phyloP scores from a whole-genome alignment of 140 eudicot species.

The Senecio squalidus region DNA sequence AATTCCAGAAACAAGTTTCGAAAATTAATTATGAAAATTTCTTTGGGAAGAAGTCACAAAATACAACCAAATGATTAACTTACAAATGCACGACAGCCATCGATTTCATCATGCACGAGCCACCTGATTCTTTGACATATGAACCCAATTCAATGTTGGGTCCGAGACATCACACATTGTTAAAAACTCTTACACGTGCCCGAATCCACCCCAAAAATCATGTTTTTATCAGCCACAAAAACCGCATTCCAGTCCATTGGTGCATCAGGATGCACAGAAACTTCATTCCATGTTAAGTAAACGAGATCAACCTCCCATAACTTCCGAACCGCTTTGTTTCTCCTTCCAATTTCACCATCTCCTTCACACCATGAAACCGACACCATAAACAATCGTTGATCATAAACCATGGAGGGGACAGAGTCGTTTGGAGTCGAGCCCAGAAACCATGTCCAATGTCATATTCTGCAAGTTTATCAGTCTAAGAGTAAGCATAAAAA shows the following conservation, averaged over 20 bases:
- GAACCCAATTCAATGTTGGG: constrained; percentile 48
- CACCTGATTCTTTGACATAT: constrained; percentile 70
- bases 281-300: constrained; percentile 45
- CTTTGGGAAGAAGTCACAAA: too few species aligned
- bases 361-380: constrained; percentile 97
- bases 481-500: constrained; percentile 58
- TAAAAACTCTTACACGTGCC: constrained; percentile 86
- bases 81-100: constrained; percentile 68
- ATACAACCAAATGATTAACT: too few species aligned
- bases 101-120: constrained; percentile 69
- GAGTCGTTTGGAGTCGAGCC: constrained; percentile 48
- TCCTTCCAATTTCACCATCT: constrained; percentile 87
- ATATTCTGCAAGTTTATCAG: constrained; percentile 56
- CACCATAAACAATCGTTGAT: constrained; percentile 53
- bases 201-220: constrained; percentile 84
- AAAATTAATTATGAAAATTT: too few species aligned
- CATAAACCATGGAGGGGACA: constrained; percentile 54
- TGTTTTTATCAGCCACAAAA: constrained; percentile 55
- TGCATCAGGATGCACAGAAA: constrained; percentile 77
- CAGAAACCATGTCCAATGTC: constrained; percentile 57
- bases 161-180: constrained; percentile 59
- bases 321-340: constrained; percentile 86
- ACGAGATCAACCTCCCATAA: constrained; percentile 78
- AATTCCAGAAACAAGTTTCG: too few species aligned
- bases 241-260: constrained; percentile 95